Evolutionary conservation across 2,329 filamentous ascomycete species (phyloP), one percentile per base, ranked within the genome.

Genomic region (Diaporthe australafricana): DNA sequence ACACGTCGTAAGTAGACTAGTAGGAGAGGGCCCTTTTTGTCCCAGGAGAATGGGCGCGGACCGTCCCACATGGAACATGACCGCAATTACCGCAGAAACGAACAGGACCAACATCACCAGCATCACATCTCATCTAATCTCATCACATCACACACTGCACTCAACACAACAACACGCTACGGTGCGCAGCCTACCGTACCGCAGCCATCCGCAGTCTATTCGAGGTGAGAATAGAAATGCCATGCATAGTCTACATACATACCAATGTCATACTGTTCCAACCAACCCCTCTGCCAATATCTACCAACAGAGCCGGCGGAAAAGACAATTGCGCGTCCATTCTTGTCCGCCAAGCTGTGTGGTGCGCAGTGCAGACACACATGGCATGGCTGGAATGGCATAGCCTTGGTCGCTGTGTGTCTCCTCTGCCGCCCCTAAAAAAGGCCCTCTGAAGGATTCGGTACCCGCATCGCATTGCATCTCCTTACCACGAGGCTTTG

Each of bases 41-140:
- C 42, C 57, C 57, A 63, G 57, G 42, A 63, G 57, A 48, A 63
- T 63, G 57, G 57, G 57, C 57, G 40, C 57, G 57, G 32, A 35
- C 32, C 32, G 32, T 40, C 32, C 57, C 57, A 63, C 57, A 48
- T 35, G 57, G 27, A 48, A 63, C 42, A 48, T 35, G 57, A 63
- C 27, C 57, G 57, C 57, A 63, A 63, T 63, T 63, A 48, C 57
- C 57, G 57, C 57, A 63, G 57, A 48, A 35, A 63, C 57, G 42
- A 63, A 63, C 42, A 25, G 57, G 57, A 48, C 57, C 55, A 63
- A 16, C 57, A 63, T 32, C 17, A 48, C 42, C 42, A 48, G 40
- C 57, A 63, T 63, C 57, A 47, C 42, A 63, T 63, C 57, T 63
- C 57, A 63, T 63, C 57, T 48, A 22, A 48, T 47, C 57, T 63